Evolutionary conservation across 139 green algal genomes (phyloP).

Genomic region (Diplosphaera chodatii): DNA sequence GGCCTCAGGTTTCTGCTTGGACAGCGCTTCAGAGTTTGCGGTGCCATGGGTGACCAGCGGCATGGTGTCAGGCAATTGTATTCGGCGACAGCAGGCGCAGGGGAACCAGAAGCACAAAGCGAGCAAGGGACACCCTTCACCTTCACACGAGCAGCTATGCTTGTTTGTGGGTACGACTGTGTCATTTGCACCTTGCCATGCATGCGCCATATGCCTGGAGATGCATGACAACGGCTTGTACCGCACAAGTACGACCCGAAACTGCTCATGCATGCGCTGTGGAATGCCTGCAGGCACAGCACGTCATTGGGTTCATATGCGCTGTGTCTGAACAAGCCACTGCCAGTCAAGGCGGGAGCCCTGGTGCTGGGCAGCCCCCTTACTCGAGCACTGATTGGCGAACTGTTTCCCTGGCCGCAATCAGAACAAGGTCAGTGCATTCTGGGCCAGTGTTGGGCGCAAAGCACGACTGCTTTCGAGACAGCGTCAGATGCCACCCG

Average conservation of each 20-base stretch:
- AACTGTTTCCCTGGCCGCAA: neutral
- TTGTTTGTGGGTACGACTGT: neutral
- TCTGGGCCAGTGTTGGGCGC: too few species aligned
- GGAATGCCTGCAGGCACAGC: neutral
- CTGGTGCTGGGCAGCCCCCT: neutral
- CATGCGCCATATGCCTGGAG: too few species aligned
- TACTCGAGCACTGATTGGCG: neutral
- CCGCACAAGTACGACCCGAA: too few species aligned
- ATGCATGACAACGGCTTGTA: too few species aligned
- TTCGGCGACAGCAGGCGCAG: neutral
- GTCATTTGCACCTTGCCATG: too few species aligned
- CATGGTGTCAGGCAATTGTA: neutral
- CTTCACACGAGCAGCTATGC: neutral
- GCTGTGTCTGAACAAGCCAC: neutral
- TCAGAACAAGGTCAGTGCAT: neutral
- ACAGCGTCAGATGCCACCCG: too few species aligned
- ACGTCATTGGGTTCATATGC: neutral
- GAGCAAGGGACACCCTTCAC: neutral
- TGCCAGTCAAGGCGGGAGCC: neutral
- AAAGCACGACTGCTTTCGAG: too few species aligned
- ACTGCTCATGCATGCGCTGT: neutral
- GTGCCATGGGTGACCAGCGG: too few species aligned
- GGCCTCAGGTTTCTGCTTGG: too few species aligned
- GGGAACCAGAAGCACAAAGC: neutral
- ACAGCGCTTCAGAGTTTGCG: too few species aligned